Conservation (phyloP, 768 basidiomycete genomes). For the Auriculariales sp. region DNA sequence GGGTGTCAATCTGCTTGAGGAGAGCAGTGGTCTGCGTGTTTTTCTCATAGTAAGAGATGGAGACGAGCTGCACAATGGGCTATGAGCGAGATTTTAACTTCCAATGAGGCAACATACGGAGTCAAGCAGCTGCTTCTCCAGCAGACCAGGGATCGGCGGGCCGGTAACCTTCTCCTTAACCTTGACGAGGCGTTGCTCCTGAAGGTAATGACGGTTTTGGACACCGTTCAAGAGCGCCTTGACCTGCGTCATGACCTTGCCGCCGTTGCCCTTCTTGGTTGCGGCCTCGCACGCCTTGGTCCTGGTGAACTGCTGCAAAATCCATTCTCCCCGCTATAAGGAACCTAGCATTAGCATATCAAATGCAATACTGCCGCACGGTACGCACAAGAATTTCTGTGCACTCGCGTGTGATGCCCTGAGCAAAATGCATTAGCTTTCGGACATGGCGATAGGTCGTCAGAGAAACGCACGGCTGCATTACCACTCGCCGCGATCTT, state of each 20-base stretch:
- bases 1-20: background rate
- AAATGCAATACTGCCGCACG: background rate
- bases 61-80: background rate
- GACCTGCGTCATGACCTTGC: background rate
- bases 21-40: background rate
- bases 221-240: background rate
- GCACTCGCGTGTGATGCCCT: background rate
- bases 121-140: background rate
- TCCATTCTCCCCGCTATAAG: background rate
- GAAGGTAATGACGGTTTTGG: background rate
- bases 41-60: background rate
- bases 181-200: background rate
- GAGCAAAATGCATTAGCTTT: background rate
- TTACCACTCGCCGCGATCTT: background rate
- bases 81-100: background rate
- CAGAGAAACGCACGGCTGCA: background rate
- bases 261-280: background rate
- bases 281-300: constrained; percentile 2
- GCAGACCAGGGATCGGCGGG: background rate
- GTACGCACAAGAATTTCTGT: background rate
- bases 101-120: background rate
- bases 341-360: background rate
- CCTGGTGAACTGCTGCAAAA: background rate
- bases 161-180: background rate
- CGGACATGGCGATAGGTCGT: background rate